Evolutionary conservation across 1,284 basidiomycete genomes (phyloP), one percentile per base, ranked within the genome.

Genomic region (Nidula niveotomentosa): DNA sequence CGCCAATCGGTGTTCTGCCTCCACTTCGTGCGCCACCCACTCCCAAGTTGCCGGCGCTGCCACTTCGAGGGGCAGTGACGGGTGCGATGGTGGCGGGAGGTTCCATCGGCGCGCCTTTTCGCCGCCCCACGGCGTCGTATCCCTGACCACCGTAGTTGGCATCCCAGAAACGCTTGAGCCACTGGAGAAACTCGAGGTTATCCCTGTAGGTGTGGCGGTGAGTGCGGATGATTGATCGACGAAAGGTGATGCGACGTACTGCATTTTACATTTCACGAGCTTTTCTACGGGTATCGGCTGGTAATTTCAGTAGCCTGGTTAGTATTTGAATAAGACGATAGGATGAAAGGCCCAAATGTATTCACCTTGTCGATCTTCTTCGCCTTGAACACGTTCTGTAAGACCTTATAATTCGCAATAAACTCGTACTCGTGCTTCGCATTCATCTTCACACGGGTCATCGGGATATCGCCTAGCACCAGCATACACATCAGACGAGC

Each of bases 231-330:
- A 18, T 2, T 43, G 23, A 46, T 45, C n/a, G 30, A 23, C n/a
- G 37, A 53, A 13, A 36, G 15, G 55, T 47, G 51, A 6, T 36
- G 56, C 7, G 41, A 83, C 89, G 71, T 75, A 91, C 89, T 98
- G 97, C 96, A 99, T 99, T 79, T 98, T 98, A 81, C 96, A 99
- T 76, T 96, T 96, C 48, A 95, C 86, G 52, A 99, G 84, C 64
- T 82, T 89, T 62, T 98, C 96, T 33, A 99, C 91, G 1, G 85
- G 91, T 67, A 99, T 96, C 12, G 96, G 96, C 93, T 96, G 43
- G 53, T 54, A 2, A 44, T 47, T 17, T 4, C n/a, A 47, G 18
- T 12, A 7, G 9, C 12, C 12, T n/a, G 9, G 33, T 39, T 12
- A 41, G n/a, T 23, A 10, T 47, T 30, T 15, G 13, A n/a, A 30